phyloP scores from a whole-genome alignment of 2,329 filamentous ascomycete species.

The Coniochaeta hoffmannii region DNA sequence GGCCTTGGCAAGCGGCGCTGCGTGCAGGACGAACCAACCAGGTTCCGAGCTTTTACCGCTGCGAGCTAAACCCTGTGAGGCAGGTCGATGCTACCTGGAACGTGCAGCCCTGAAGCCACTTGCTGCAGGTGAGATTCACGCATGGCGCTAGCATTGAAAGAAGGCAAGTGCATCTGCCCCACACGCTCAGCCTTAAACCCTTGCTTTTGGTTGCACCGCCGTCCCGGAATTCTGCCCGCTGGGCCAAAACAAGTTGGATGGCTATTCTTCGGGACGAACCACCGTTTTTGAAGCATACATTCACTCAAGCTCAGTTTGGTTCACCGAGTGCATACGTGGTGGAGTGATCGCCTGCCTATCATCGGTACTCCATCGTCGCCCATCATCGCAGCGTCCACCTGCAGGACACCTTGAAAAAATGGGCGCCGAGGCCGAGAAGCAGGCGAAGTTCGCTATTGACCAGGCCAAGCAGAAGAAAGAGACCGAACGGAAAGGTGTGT shows the following conservation, averaged over 20 bases:
- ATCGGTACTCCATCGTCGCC: not conserved
- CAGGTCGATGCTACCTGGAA: not conserved
- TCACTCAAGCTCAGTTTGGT: not conserved
- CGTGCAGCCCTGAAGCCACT: not conserved
- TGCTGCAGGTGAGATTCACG: not conserved
- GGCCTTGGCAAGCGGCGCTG: not conserved
- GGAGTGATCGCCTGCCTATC: not conserved
- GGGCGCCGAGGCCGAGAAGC: not conserved
- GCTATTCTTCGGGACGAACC: not conserved
- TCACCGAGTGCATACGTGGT: not conserved
- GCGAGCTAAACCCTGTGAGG: not conserved
- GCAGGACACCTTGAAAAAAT: not conserved
- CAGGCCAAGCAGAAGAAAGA: constrained; percentile 2
- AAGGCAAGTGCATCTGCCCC: not conserved
- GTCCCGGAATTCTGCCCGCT: not conserved
- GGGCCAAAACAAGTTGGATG: not conserved
- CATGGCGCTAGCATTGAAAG: not conserved
- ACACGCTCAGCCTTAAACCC: not conserved
- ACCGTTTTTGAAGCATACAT: not conserved
- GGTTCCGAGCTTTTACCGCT: not conserved
- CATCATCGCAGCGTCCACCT: not conserved
- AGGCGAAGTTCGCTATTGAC: not conserved
- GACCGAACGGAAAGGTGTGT: constrained; percentile 7
- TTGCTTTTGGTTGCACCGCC: not conserved
- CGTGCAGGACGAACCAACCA: not conserved